Evolutionary conservation across 331 rosid species (phyloP), one percentile per base, ranked within the genome.

Genomic region (Cydonia oblonga): DNA sequence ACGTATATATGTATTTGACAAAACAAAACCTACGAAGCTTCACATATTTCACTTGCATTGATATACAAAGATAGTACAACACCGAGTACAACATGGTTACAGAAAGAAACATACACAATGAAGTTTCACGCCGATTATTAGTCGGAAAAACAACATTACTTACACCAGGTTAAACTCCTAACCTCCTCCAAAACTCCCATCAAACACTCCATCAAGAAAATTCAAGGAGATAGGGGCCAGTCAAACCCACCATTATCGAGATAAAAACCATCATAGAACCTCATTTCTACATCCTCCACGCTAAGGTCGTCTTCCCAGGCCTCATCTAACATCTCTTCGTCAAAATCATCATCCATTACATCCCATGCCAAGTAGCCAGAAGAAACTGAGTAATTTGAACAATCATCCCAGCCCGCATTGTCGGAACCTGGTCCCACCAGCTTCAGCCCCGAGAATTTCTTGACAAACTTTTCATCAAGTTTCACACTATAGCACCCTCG

Each of bases 341-440:
- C 68, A 46, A 30, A 52, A 32, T 74, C 71, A 32, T 53, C 78
- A 16, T 53, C 71, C 70, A 74, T 13, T 30, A 74, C 66, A 49
- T 74, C 71, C 78, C 78, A 74, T 6, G 70, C 70, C 44, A 74
- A 74, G 52, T 74, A 74, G 54, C 64, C 49, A 38, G 71, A 64
- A 64, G 71, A 74, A 52, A 56, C 25, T 33, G 78, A 71, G 28
- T 35, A 32, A 53, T 35, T 12, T 3, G 78, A 74, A 40, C 66
- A 65, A 53, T 74, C 72, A 74, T 74, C 78, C 78, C 66, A 74
- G 66, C 66, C 64, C 9, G 11, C 57, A 32, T 28, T 63, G 51
- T 51, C 42, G 19, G 51, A 74, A 74, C 71, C 49, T 29, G 35
- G 77, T 30, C 64, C 70, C 3, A 76, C 22, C 38, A 69, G 57